These are phyloP conservation scores for Blepharisma japonicum DNA, from an alignment of 73 alveolate genomes.

Conservation along the genomic window DNA sequence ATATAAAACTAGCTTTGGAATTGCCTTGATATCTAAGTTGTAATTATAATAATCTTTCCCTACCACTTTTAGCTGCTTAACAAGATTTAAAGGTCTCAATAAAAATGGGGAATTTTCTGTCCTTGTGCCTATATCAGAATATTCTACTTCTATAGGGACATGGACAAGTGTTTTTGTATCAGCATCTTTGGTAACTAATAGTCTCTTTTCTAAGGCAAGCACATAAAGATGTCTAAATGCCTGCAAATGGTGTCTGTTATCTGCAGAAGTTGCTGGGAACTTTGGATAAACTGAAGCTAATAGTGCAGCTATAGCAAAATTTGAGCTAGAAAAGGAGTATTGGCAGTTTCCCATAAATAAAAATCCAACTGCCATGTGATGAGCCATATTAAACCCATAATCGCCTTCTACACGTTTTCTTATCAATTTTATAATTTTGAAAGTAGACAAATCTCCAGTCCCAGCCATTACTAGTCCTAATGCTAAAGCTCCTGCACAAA, in stretches of 20 bases:
- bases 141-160: neutral
- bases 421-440: slow-evolving; percentile 75
- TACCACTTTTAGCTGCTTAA: neutral
- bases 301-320: slow-evolving; percentile 84
- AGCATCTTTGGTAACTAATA: slow-evolving; percentile 19
- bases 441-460: slow-evolving; percentile 90
- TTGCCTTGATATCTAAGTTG: neutral
- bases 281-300: slow-evolving; percentile 85
- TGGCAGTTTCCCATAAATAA: slow-evolving; percentile 94
- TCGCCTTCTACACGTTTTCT: slow-evolving; percentile 80
- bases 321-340: slow-evolving; percentile 72
- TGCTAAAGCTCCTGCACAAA: slow-evolving; percentile 87
- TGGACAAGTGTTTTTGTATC: neutral
- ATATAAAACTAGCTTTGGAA: neutral
- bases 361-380: slow-evolving; percentile 93
- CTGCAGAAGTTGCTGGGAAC: slow-evolving; percentile 86
- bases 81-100: neutral
- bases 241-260: slow-evolving; percentile 89
- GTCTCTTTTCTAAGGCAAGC: slow-evolving; percentile 71
- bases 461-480: slow-evolving; percentile 95
- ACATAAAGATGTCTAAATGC: slow-evolving; percentile 97
- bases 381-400: slow-evolving; percentile 94
- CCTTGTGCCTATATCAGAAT: slow-evolving; percentile 25
- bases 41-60: slow-evolving; percentile 14
- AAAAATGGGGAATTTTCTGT: slow-evolving; percentile 2